Evolutionary conservation across 495 filamentous ascomycete genomes (phyloP), one percentile per base, ranked within the genome.

Genomic region (Podospora fimiseda): DNA sequence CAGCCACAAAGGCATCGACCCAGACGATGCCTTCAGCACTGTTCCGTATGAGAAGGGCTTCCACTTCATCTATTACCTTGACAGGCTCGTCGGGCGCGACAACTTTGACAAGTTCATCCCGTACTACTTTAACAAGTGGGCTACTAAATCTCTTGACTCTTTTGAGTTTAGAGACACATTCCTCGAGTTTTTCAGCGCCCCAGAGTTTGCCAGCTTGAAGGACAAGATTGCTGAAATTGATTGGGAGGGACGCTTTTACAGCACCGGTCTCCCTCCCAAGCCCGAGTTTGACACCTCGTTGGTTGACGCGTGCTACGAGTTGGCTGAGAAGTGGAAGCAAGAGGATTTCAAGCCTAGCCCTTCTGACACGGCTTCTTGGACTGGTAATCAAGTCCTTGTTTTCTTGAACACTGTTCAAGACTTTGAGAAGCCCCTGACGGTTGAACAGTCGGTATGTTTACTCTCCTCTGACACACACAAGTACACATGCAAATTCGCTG

Each of bases 91-190:
- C 2, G 89, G 90, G n/a, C 85, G 87, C 58, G 74, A 83, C 38
- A 86, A 88, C 61, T 98, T 90, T 70, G 85, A 96, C 74, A 84
- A 80, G 55, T 98, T 95, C 70, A 96, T 98, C 58, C 90, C 91
- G 33, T 81, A 95, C 66, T 96, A 96, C 69, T 96, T 96, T 66
- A 83, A 74, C n/a, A 84, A 71, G 11, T 96, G 83, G 75, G 77
- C 84, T 33, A 74, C 78, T 52, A 89, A 87, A 60, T 95, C 89
- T 3, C 76, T 98, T 8, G 89, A 95, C 61, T 94, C 89, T 0
- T 90, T 84, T 55, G 90, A 98, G 51, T 98, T 98, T 78, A 93
- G 89, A 69, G 74, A 84, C 24, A 90, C 89, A 9, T 80, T 96
- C 42, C 62, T 94, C 21, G 80, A 86, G 18, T 98, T 96, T 78